Conservation (phyloP, 768 basidiomycete genomes). For the Tremella yokohamensis region DNA sequence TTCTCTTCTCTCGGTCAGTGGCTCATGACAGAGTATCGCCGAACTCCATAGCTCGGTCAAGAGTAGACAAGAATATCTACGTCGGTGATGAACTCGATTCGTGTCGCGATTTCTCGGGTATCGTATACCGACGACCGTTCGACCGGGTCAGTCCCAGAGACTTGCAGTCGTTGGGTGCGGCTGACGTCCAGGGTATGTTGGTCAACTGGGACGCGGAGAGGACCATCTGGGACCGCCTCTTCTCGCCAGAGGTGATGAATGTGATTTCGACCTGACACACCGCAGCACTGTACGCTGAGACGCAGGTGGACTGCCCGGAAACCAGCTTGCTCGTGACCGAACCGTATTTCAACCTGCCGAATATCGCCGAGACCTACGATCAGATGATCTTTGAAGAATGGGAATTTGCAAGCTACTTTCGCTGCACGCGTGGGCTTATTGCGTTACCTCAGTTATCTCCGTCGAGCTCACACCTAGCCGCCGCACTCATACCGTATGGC, state of each 20-base stretch:
- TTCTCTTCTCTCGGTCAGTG: background rate
- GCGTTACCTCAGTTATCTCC: background rate
- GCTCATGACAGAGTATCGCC: conserved; percentile 60
- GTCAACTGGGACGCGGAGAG: conserved; percentile 96
- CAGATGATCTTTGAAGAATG: conserved; percentile 97
- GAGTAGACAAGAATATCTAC: conserved; percentile 75
- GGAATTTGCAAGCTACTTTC: conserved; percentile 77
- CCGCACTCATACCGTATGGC: conserved; percentile 72
- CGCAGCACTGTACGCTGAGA: background rate
- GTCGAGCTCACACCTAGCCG: conserved; percentile 58
- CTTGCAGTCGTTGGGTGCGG: background rate
- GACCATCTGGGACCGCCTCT: conserved; percentile 86
- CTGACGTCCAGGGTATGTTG: conserved; percentile 67
- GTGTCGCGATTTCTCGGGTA: conserved; percentile 74
- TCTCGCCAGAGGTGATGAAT: conserved; percentile 67
- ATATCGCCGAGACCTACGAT: conserved; percentile 86
- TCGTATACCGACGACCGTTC: conserved; percentile 78
- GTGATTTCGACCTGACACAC: conserved; percentile 51
- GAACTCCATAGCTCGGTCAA: conserved; percentile 81
- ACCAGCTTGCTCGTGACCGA: conserved; percentile 83
- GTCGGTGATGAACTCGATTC: conserved; percentile 75
- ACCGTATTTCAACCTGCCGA: conserved; percentile 89
- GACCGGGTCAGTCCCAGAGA: conserved; percentile 62
- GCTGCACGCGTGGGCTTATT: conserved; percentile 67
- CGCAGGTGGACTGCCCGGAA: conserved; percentile 67